Percentiles rank a stretch among this genome's conserved stretches.
Evolutionary conservation across 805 yeast genomes (phyloP).

Genomic region (Candida coquimbonensis): DNA sequence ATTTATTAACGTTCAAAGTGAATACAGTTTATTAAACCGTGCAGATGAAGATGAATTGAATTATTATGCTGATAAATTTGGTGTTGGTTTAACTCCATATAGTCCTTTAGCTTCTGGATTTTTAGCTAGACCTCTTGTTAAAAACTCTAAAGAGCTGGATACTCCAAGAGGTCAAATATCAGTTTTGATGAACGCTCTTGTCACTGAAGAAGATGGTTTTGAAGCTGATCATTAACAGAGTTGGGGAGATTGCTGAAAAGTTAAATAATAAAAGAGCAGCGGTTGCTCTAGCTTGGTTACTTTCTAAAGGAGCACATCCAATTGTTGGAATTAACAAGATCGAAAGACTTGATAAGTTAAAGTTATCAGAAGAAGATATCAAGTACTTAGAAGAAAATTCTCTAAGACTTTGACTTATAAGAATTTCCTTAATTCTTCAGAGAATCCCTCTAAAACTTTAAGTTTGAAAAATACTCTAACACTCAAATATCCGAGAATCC

Average conservation of each 20-base stretch:
- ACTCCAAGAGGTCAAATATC: constrained; percentile 7
- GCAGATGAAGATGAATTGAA: constrained; percentile 61
- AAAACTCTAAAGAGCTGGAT: constrained; percentile 5
- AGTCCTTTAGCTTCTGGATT: constrained; percentile 50
- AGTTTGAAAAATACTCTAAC: too few species aligned
- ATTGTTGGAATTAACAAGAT: constrained; percentile 44
- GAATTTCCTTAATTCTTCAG: too few species aligned
- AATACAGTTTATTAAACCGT: constrained; percentile 46
- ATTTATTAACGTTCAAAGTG: constrained; percentile 59
- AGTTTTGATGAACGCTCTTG: background rate
- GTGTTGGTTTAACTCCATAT: constrained; percentile 56
- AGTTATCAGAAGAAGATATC: constrained; percentile 19
- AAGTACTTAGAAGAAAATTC: constrained; percentile 8
- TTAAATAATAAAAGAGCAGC: constrained; percentile 42
- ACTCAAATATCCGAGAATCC: too few species aligned
- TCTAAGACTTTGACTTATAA: too few species aligned
- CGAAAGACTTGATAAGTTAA: constrained; percentile 40
- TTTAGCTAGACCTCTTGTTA: constrained; percentile 39
- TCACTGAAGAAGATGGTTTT: background rate
- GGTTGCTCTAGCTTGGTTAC: constrained; percentile 43
- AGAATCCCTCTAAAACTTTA: too few species aligned
- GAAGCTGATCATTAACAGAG: constrained; percentile 3
- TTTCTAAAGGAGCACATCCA: constrained; percentile 44
- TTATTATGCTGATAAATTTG: constrained; percentile 45
- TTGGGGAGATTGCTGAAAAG: background rate